These are phyloP conservation scores for Stemphylium beticola DNA, from an alignment of 2,329 filamentous ascomycete species.

Conservation along the genomic window DNA sequence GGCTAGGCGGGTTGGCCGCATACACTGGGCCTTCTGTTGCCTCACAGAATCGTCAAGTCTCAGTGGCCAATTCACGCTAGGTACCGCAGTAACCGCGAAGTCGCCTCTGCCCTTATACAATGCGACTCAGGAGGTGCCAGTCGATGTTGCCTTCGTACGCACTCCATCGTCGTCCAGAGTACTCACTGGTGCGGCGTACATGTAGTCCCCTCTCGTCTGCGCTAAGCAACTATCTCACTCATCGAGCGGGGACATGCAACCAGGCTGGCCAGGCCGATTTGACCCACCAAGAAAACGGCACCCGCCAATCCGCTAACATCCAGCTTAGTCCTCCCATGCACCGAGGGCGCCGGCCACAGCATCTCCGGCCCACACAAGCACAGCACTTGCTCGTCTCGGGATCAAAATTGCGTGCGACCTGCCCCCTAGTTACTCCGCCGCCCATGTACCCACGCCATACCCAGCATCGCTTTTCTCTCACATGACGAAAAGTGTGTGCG, in stretches of 20 bases:
- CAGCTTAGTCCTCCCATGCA: slow-evolving; percentile 24
- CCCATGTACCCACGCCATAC: slow-evolving; percentile 44
- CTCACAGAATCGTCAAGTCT: not conserved
- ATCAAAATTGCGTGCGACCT: slow-evolving; percentile 50
- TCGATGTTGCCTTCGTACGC: not conserved
- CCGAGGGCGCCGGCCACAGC: slow-evolving; percentile 36
- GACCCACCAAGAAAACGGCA: slow-evolving; percentile 29
- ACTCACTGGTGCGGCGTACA: slow-evolving; percentile 20
- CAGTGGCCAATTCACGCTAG: not conserved
- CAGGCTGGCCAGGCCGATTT: slow-evolving; percentile 28
- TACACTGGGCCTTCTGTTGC: not conserved
- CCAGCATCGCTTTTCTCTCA: slow-evolving; percentile 49
- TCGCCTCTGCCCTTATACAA: not conserved
- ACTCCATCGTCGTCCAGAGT: slow-evolving; percentile 3
- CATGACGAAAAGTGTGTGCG: slow-evolving; percentile 47
- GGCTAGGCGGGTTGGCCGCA: not conserved
- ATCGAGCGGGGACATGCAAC: slow-evolving; percentile 34
- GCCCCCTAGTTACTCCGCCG: slow-evolving; percentile 37
- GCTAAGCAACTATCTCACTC: slow-evolving; percentile 27
- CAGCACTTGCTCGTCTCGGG: slow-evolving; percentile 45
- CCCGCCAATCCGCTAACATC: slow-evolving; percentile 32
- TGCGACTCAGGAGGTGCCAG: not conserved
- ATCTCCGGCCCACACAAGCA: slow-evolving; percentile 45
- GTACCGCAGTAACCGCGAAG: not conserved
- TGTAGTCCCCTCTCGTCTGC: slow-evolving; percentile 16